A percentile compares a stretch with the other conserved stretches of the same genome.
Evolutionary conservation across 352 stramenopile species (phyloP).

Genomic region (Globisporangium spiculum): DNA sequence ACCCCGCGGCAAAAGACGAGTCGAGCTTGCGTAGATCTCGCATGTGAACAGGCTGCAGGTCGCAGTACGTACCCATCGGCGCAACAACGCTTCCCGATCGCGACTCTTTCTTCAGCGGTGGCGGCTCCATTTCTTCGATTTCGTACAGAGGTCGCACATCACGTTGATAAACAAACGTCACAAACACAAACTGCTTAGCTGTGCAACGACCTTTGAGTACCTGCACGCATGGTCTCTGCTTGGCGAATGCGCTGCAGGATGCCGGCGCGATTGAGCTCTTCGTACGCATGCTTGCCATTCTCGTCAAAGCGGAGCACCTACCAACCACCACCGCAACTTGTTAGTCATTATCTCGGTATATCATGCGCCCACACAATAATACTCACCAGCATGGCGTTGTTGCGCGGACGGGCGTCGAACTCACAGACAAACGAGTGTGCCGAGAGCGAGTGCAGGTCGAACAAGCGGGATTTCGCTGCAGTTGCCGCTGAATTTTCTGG

Average conservation of each 20-base stretch:
- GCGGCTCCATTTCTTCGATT: background rate
- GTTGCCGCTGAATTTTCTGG: background rate
- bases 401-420: constrained; percentile 13
- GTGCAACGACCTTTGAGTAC: background rate
- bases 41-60: constrained; percentile 45
- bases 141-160: background rate
- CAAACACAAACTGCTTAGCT: background rate
- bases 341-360: background rate
- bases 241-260: constrained; percentile 33
- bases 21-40: constrained; percentile 44
- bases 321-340: background rate
- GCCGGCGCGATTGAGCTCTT: constrained; percentile 25
- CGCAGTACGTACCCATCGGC: constrained; percentile 24
- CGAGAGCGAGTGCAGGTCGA: background rate
- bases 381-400: constrained; percentile 22
- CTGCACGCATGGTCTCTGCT: constrained; percentile 17
- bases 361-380: background rate
- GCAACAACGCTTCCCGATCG: constrained; percentile 11
- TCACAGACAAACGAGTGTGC: constrained; percentile 9
- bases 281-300: constrained; percentile 23
- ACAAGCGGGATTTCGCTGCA: background rate
- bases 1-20: constrained; percentile 25
- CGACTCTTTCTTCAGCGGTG: constrained; percentile 13
- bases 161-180: background rate
- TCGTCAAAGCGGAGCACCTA: constrained; percentile 32